phyloP scores from a whole-genome alignment of 1,284 basidiomycete genomes.

The Moesziomyces aphidis region DNA sequence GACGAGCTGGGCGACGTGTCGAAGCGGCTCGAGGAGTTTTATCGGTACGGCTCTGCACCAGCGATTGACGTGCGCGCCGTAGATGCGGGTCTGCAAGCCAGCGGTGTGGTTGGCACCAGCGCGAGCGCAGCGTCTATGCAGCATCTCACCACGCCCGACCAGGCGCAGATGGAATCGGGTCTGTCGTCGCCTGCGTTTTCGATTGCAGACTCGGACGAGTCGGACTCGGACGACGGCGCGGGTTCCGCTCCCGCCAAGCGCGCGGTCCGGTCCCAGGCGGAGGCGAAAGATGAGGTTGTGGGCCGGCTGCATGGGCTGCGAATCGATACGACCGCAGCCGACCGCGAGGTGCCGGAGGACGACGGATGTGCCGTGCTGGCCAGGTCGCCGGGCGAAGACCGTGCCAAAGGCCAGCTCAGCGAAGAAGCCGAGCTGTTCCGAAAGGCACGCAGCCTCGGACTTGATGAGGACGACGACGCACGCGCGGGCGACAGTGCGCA shows the following conservation, averaged over 20 bases:
- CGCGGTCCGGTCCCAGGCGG: too few relatives aligned
- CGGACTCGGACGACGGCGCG: slow-evolving; percentile 25
- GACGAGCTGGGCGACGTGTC: slow-evolving; percentile 53
- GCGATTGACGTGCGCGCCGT: slow-evolving; percentile 9
- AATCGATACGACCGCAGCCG: slow-evolving; percentile 24
- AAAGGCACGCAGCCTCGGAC: slow-evolving; percentile 40
- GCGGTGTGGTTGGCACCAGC: neutral
- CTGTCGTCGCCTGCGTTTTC: slow-evolving; percentile 54
- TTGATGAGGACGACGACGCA: slow-evolving; percentile 25
- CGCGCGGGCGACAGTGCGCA: neutral
- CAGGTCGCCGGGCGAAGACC: slow-evolving; percentile 29
- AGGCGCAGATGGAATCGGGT: slow-evolving; percentile 26
- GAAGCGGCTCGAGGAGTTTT: slow-evolving; percentile 39
- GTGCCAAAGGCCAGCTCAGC: slow-evolving; percentile 52
- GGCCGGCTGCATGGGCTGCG: slow-evolving; percentile 18
- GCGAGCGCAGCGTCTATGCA: slow-evolving; percentile 1
- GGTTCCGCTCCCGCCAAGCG: neutral
- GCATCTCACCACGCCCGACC: slow-evolving; percentile 27
- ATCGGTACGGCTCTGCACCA: slow-evolving; percentile 19
- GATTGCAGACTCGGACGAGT: slow-evolving; percentile 58
- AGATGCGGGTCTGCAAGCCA: neutral
- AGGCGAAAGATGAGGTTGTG: slow-evolving; percentile 1
- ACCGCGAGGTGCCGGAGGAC: slow-evolving; percentile 18
- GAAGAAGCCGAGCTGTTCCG: slow-evolving; percentile 64
- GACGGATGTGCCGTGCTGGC: slow-evolving; percentile 2